Base-by-base conservation (phyloP, 495 filamentous ascomycete species). In the Podospora tetraspora region DNA sequence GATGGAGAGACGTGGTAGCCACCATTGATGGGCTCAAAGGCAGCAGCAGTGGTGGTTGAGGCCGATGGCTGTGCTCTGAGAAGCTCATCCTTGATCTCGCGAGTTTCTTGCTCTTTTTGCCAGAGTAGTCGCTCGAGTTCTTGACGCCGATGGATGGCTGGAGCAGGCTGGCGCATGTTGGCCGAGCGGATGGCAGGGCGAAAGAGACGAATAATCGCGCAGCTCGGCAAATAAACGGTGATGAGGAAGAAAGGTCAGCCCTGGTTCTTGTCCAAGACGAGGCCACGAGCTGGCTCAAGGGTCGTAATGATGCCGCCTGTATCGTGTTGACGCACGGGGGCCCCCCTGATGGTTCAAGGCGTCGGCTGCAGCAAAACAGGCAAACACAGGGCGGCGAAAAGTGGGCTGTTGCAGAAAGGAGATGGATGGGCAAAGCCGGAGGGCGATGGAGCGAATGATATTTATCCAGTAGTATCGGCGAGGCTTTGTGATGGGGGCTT, bases 1-100 rank as follows among this genome's bases (percentile, higher is more conserved):
- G 68, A 72, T 61, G 74, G 12, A 43, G 13, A 74, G 61, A 73
- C 63, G 64, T 75, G 76, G 66, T 73, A 77, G 70, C 78, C 71
- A 70, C 70, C 66, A 63, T 66, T 70, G 57, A 68, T 68, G 72
- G 69, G 61, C 61, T 73, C 72, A 62, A 66, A 59, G 61, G 71
- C 69, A 25, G 64, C 19, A 7, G 56, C 16, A 3, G 70, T 34
- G 3, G 63, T 11, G 12, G 63, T 22, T 24, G 37, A 52, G 22
- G 52, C 59, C 12, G 70, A 67, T 9, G 70, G 70, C 27, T 66
- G 62, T 21, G 70, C 76, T 57, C 57, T 66, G 70, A 52, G 66
- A n/a, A 76, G 69, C 66, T 64, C 65, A n/a, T 68, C 62, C 63
- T 66, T 43, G 29, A 75, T 34, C 19, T 29, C 66, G 29, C 68